Evolutionary conservation across 2,329 filamentous ascomycete species (phyloP), one percentile per base, ranked within the genome.

Genomic region (Fusarium sp.): DNA sequence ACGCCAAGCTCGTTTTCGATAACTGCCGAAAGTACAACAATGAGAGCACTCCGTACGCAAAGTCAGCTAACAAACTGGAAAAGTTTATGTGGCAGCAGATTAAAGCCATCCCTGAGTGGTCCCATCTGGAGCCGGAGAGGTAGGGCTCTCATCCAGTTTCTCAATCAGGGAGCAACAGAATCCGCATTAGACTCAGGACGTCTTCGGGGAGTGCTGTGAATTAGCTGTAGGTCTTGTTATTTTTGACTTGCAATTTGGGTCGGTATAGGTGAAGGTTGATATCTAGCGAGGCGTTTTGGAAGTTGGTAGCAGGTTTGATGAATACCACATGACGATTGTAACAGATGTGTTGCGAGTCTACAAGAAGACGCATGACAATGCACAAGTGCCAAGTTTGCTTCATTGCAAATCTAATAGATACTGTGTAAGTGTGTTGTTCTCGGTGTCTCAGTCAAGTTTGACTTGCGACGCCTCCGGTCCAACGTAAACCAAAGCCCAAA

Each of bases 1-100:
- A 99, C 74, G 91, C 93, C 9, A 89, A 88, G 73, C 85, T 98
- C 71, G 88, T 99, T 66, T 97, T 96, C 72, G 88, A 93, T 75
- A 99, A 99, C 76, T 99, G 95, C 76, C 88, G 93, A 67, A 90
- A 91, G 73, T 99, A 98, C 81, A 99, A 99, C 74, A 96, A 94
- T 70, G 94, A 97, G 79, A 96, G 83, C 39, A 99, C 94, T 1
- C 90, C 92, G 0, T 99, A 99, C 75, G 92, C 93, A 24, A 99
- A 99, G 80, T 92, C 90, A 53, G 95, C 95, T 36, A 96, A 92
- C 74, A 95, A 95, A 74, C 82, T 99, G 38, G 95, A 89, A 73
- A 96, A 95, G 77, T 96, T 88, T 74, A 96, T 98, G 93, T 97
- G 92, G 92, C 85, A 88, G 75, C 91, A 94, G 78, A 92, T 97